These are phyloP conservation scores for Vanderwaltozyma yarrowii DNA, from an alignment of 805 yeast genomes.

Conservation along the genomic window DNA sequence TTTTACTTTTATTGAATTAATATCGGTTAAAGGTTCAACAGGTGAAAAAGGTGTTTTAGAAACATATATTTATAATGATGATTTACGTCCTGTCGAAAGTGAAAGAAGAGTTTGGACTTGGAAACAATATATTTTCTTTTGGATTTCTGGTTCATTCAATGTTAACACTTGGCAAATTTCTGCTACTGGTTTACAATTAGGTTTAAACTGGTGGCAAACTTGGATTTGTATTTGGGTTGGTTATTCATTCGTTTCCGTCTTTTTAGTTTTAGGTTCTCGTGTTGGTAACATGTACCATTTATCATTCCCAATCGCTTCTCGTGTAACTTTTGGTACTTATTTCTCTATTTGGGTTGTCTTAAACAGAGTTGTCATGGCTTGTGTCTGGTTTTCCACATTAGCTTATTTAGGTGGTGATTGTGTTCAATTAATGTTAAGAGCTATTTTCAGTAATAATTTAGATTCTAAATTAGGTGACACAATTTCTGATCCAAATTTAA, in stretches of 20 bases:
- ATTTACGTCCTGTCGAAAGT: constrained; percentile 68
- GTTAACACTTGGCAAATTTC: constrained; percentile 91
- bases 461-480: constrained; percentile 54
- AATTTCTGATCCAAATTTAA: constrained; percentile 46
- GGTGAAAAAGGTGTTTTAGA: constrained; percentile 5
- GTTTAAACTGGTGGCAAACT: constrained; percentile 84
- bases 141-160: constrained; percentile 88
- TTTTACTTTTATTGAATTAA: neutral
- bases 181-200: constrained; percentile 70
- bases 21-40: neutral
- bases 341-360: constrained; percentile 83
- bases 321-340: constrained; percentile 80
- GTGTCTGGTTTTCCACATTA: constrained; percentile 85
- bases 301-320: constrained; percentile 73
- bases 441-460: constrained; percentile 65
- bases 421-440: constrained; percentile 64
- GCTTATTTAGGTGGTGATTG: constrained; percentile 81
- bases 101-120: constrained; percentile 73
- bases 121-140: constrained; percentile 70
- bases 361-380: constrained; percentile 82
- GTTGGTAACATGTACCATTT: constrained; percentile 77
- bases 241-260: constrained; percentile 57
- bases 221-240: constrained; percentile 90
- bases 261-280: constrained; percentile 60
- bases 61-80: constrained; percentile 59